Conservation (phyloP, 2,329 filamentous ascomycete species). For the Blumeriella jaapii region DNA sequence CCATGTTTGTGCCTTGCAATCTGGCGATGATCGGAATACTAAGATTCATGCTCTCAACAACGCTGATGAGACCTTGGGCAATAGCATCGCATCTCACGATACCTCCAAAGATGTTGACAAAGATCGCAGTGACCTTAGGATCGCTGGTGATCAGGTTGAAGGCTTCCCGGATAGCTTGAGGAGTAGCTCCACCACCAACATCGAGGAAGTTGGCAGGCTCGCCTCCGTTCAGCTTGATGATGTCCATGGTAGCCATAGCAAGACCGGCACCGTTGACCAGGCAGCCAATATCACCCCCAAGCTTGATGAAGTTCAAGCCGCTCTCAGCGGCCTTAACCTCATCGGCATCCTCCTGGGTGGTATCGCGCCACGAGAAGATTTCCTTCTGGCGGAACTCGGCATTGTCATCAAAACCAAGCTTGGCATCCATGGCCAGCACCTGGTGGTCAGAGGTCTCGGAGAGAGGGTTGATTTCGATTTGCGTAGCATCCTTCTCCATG, state of each 20-base stretch:
- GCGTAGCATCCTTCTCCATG: slow-evolving; percentile 94
- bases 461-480: slow-evolving; percentile 99
- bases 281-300: slow-evolving; percentile 98
- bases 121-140: slow-evolving; percentile 95
- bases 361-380: slow-evolving; percentile 86
- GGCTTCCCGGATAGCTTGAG: slow-evolving; percentile 90
- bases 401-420: slow-evolving; percentile 98
- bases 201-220: slow-evolving; percentile 97
- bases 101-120: slow-evolving; percentile 99
- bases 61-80: slow-evolving; percentile 88
- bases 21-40: slow-evolving; percentile 94
- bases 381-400: slow-evolving; percentile 98
- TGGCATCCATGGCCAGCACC: slow-evolving; percentile 98
- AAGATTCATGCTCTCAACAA: slow-evolving; percentile 88
- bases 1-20: slow-evolving; percentile 97
- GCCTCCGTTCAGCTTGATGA: slow-evolving; percentile 98
- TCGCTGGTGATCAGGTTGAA: slow-evolving; percentile 99
- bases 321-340: slow-evolving; percentile 94
- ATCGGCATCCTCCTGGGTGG: slow-evolving; percentile 89
- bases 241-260: slow-evolving; percentile 99
- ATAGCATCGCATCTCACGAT: slow-evolving; percentile 98
- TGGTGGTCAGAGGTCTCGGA: slow-evolving; percentile 97
- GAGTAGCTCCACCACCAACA: slow-evolving; percentile 93
- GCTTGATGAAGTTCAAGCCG: slow-evolving; percentile 99
- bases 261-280: slow-evolving; percentile 98